Evolutionary conservation across 441 rosid species (phyloP), one percentile per base, ranked within the genome.

Genomic region (Breynia disticha): DNA sequence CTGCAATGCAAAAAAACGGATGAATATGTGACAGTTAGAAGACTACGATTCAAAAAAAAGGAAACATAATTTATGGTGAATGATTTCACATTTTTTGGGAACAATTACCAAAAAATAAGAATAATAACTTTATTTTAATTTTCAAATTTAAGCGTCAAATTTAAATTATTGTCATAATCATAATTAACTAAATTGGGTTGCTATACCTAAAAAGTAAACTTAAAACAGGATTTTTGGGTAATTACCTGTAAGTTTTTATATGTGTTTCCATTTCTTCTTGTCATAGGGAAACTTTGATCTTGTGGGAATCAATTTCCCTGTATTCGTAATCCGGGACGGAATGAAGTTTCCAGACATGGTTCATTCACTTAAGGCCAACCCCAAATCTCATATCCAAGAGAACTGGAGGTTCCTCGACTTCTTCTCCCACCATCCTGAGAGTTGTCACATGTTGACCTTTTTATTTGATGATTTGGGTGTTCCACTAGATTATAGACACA

Each of bases 281-380:
- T 38, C 20, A 16, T 79, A 91, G 97, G 98, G 98, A 22, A 93
- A 93, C 63, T 93, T 93, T 72, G 98, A 93, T 80, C 90, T 93
- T 12, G 97, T 93, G 65, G 98, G 98, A 44, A 93, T 86, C 85
- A 93, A 93, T 70, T 84, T 88, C 72, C 97, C 96, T 11, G 98
- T 93, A 60, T 93, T 93, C 74, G 88, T 93, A 57, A n/a, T 93
- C 54, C 93, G 97, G 9, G 98, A 88, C 76, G 98, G 95, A 56
- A 84, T 93, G 82, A 84, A 93, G 59, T 93, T 93, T 77, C 96
- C 98, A 20, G 98, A 93, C 72, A 66, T 86, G 90, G 82, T 93
- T 17, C 98, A 93, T 75, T 74, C 95, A 5, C 73, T 93, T 48
- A 93, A 93, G 68, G 97, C 98, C 24, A 93, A 93, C 52, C 98